Conservation (phyloP, 192 early-diverging fungal species). For the Coemansia sp. region DNA sequence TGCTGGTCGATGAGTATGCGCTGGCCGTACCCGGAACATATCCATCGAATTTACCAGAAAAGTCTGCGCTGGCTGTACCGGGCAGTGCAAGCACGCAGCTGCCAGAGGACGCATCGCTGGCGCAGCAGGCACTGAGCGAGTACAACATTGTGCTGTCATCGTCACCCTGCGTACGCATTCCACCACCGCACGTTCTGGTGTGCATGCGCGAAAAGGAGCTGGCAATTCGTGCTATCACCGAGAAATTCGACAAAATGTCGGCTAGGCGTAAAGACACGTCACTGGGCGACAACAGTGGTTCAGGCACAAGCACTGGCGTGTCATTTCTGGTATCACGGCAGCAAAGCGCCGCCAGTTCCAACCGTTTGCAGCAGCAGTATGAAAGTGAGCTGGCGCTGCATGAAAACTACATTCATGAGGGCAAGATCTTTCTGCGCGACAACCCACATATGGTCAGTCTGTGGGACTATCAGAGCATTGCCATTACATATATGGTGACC, state of each 20-base stretch:
- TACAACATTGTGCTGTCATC: constrained; percentile 76
- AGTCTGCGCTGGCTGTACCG: no score
- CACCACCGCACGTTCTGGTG: constrained; percentile 78
- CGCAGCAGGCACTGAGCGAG: constrained; percentile 61
- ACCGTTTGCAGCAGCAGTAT: constrained; percentile 54
- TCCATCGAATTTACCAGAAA: neutral
- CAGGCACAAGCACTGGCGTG: constrained; percentile 27
- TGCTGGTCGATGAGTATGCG: constrained; percentile 78
- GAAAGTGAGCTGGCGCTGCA: constrained; percentile 52
- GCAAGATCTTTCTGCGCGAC: constrained; percentile 40
- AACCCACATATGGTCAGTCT: constrained; percentile 48
- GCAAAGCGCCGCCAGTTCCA: constrained; percentile 44
- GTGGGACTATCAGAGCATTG: constrained; percentile 55
- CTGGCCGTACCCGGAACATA: constrained; percentile 50
- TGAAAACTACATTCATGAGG: constrained; percentile 43
- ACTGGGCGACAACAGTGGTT: neutral
- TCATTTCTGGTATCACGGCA: constrained; percentile 51
- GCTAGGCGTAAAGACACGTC: constrained; percentile 13
- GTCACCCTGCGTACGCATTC: constrained; percentile 83
- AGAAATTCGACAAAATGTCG: constrained; percentile 33
- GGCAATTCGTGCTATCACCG: constrained; percentile 28
- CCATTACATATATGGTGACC: constrained; percentile 48
- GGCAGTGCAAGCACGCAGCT: neutral
- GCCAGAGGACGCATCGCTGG: constrained; percentile 22
- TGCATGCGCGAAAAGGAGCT: constrained; percentile 63